These are phyloP conservation scores for Podila verticillata DNA, from an alignment of 192 early-diverging fungal species.

Conservation along the genomic window DNA sequence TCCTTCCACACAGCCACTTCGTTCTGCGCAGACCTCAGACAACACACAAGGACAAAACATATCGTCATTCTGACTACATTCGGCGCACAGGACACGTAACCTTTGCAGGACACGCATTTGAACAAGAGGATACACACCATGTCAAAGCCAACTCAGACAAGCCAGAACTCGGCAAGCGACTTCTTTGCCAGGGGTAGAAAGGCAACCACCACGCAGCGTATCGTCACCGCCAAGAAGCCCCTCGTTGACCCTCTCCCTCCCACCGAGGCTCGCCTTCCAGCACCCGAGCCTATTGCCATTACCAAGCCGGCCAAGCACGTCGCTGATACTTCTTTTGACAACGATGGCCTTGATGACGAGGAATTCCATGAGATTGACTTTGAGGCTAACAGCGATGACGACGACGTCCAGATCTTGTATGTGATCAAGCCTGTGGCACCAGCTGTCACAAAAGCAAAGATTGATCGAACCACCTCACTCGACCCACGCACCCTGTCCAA, in stretches of 20 bases:
- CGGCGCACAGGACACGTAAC: too few relatives aligned
- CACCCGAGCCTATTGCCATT: neutral
- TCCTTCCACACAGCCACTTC: too few relatives aligned
- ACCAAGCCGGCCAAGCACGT: neutral
- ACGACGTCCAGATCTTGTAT: neutral
- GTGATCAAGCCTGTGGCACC: too few relatives aligned
- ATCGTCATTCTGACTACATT: too few relatives aligned
- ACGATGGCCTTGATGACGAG: neutral
- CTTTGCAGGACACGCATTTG: too few relatives aligned
- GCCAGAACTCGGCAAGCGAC: constrained; percentile 5
- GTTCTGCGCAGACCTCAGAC: too few relatives aligned
- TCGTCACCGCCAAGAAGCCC: constrained; percentile 15
- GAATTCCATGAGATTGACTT: neutral
- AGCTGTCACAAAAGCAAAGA: neutral
- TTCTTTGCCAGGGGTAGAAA: constrained; percentile 32
- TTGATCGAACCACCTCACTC: neutral
- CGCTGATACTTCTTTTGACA: neutral
- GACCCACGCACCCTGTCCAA: neutral
- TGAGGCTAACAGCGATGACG: neutral
- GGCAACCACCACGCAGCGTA: constrained; percentile 3
- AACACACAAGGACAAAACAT: too few relatives aligned
- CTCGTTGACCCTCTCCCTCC: neutral
- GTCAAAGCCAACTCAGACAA: neutral
- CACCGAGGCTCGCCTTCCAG: too few relatives aligned
- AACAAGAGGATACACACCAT: neutral